Base-by-base conservation (phyloP, 2,329 filamentous ascomycete species). In the Aspergillus vadensis region DNA sequence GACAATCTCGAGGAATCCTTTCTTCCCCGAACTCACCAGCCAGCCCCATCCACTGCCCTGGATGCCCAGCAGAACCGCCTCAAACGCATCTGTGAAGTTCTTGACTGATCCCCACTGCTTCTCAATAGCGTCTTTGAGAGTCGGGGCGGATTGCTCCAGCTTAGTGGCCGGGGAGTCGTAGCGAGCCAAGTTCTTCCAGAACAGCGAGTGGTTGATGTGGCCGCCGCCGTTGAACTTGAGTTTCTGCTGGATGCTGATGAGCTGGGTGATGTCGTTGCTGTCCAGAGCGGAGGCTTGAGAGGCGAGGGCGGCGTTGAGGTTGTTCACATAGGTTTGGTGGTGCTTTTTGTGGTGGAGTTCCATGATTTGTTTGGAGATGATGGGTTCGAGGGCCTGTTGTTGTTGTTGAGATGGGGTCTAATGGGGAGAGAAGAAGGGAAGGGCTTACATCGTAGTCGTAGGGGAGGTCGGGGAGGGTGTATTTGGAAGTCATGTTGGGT, bases 321-420 rank as follows among this genome's bases (percentile, higher is more conserved):
- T 91, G 76, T 88, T 95, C 70, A 97, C 90, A 78, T 97, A 96
- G 70, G 92, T 92, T 79, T 94, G 88, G 82, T 97, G 92, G 83
- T 97, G 92, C 81, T 94, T 96, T 79, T 85, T 86, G 85, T 97
- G 91, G 83, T 97, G 92, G 32, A 96, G 86, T 81, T 96, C 90
- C 92, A 97, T 97, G 81, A 97, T 96, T 79, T 94, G 86, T 74
- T 88, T 88, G 43, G 90, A 92, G 82, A 97, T 85, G 75, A 83
- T 74, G 67, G 84, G 85, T 80, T 97, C 94, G 69, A 97, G 91
- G 49, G 92, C 94, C 82, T 69, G 82, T 78, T 27, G 36, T 17
- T 30, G 27, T 12, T 25, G 8, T 9, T 9, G 25, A 27, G 25
- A 27, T 27, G 7, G 23, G 7, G 25, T 7, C 8, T 27, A 0